phyloP scores from a whole-genome alignment of 305 asterid species.

The Ajuga reptans region DNA sequence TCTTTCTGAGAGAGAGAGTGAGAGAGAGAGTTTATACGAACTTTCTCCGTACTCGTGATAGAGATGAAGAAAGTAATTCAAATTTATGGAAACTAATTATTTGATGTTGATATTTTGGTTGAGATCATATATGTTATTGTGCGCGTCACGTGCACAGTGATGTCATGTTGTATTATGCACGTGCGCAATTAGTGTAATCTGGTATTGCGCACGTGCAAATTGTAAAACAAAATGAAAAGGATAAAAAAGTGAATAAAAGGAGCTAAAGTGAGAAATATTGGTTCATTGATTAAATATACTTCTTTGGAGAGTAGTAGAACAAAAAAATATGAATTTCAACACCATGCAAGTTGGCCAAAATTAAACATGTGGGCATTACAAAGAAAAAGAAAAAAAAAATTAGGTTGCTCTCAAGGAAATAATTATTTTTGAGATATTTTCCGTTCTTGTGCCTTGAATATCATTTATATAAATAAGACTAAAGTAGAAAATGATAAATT shows the following conservation, averaged over 20 bases:
- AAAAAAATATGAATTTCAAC: neutral
- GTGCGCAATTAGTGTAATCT: neutral
- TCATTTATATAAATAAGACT: neutral
- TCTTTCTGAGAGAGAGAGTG: conserved; percentile 41
- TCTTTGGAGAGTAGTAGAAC: neutral
- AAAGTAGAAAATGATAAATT: conserved; percentile 19
- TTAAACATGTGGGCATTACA: neutral
- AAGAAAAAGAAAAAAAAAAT: no score
- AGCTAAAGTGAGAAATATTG: neutral
- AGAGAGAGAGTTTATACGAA: no score
- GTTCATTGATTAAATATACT: neutral
- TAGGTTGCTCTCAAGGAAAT: neutral
- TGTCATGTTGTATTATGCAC: neutral
- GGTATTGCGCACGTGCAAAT: neutral
- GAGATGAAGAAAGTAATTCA: no score
- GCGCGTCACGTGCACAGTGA: neutral
- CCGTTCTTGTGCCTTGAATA: neutral
- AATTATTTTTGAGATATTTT: neutral
- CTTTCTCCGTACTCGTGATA: no score
- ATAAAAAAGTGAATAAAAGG: neutral
- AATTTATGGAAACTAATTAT: neutral
- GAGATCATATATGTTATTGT: neutral
- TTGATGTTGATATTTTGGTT: neutral
- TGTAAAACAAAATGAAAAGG: neutral
- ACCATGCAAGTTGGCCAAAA: neutral